These are phyloP conservation scores for Guillardia theta DNA, from an alignment of 78 protist genomes.

Conservation along the genomic window DNA sequence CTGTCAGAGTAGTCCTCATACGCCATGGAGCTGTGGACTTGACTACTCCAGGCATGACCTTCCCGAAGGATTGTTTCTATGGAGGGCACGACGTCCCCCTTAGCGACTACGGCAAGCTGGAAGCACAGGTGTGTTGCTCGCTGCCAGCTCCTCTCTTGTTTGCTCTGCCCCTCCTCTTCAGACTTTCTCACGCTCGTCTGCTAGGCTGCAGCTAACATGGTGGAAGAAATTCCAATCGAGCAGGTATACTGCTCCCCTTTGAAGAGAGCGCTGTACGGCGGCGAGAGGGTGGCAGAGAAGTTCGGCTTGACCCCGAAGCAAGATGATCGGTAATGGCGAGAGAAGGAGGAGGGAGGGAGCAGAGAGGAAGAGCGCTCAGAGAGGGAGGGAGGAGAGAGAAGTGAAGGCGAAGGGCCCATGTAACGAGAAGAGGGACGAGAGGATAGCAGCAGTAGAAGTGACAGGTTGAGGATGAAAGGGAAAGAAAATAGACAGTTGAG, in stretches of 20 bases:
- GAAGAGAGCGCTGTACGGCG: background rate
- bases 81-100: constrained; percentile 17
- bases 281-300: background rate
- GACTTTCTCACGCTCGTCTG: background rate
- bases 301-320: background rate
- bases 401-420: too few relatives aligned
- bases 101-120: background rate
- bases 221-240: background rate
- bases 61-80: background rate
- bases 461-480: too few relatives aligned
- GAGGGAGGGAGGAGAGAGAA: background rate
- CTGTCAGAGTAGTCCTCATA: too few relatives aligned
- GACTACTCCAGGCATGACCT: background rate
- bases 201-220: background rate
- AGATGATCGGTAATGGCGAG: background rate
- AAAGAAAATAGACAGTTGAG: too few relatives aligned
- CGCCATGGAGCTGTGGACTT: constrained; percentile 19
- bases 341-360: background rate
- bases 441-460: too few relatives aligned
- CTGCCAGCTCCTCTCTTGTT: background rate
- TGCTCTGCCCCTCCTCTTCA: background rate
- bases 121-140: background rate
- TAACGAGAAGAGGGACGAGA: too few relatives aligned
- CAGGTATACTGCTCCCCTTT: background rate
- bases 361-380: background rate